Percentiles rank a stretch among this genome's conserved stretches.
Conservation (phyloP, 73 alveolate genomes). For the Tetrahymena malaccensis region DNA sequence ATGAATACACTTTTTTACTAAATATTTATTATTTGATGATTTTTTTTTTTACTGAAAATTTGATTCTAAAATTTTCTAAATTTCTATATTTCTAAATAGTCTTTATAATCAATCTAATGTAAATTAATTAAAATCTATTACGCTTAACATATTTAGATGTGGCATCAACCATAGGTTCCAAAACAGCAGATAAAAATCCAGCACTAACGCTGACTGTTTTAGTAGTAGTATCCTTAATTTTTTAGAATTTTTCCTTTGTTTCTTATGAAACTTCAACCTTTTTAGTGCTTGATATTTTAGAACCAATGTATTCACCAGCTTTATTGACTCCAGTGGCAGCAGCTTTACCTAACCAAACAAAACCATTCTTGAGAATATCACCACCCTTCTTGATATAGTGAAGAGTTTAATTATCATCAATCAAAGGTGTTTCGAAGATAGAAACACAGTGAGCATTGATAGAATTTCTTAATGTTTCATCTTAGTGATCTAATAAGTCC, state of each 20-base stretch:
- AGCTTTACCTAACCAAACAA: not conserved
- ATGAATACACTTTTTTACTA: not conserved
- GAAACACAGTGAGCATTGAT: not conserved
- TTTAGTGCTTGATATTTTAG: not conserved
- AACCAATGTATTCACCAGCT: not conserved
- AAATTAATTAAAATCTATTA: not conserved
- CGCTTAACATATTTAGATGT: not conserved
- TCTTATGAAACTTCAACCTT: not conserved
- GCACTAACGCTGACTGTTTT: not conserved
- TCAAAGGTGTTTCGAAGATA: not conserved
- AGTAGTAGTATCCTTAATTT: not conserved
- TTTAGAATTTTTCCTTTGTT: not conserved
- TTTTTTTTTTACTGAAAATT: not conserved
- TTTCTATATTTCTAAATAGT: not conserved
- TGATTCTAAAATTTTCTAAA: not conserved
- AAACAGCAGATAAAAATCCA: not conserved
- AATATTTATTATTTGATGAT: not conserved
- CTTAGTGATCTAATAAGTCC: not conserved
- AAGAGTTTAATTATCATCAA: not conserved
- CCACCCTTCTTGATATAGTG: not conserved
- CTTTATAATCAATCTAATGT: too few species aligned
- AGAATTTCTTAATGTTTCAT: not conserved
- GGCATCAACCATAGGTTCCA: not conserved
- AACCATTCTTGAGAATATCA: not conserved
- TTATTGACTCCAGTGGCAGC: not conserved